Evolutionary conservation across 805 yeast genomes (phyloP).

Genomic region (Teunomyces pallodes): DNA sequence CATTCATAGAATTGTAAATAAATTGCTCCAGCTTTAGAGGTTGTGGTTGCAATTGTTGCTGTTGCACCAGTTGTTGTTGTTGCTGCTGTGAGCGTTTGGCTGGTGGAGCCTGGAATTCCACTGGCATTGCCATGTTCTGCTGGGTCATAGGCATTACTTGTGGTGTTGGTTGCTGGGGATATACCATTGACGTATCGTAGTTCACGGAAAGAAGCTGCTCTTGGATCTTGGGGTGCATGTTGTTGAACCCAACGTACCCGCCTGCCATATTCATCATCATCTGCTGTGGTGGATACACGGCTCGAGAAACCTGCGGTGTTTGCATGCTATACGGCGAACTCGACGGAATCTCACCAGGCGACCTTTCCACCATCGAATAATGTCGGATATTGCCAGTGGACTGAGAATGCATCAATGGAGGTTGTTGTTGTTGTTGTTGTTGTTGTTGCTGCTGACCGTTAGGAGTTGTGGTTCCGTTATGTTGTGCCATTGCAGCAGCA

Average conservation of each 20-base stretch:
- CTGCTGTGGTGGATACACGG: slow-evolving; percentile 9
- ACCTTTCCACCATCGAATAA: neutral
- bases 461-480: neutral
- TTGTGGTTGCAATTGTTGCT: slow-evolving; percentile 11
- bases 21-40: slow-evolving; percentile 8
- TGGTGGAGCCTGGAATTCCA: slow-evolving; percentile 3
- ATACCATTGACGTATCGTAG: neutral
- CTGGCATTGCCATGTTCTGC: neutral
- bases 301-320: slow-evolving; percentile 1
- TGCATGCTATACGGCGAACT: neutral
- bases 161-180: slow-evolving; percentile 5
- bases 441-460: slow-evolving; percentile 1
- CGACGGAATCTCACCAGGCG: slow-evolving; percentile 3
- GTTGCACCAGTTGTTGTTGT: slow-evolving; percentile 9
- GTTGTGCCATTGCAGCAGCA: neutral
- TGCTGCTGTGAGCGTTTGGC: slow-evolving; percentile 4
- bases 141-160: neutral
- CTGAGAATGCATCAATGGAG: slow-evolving; percentile 10
- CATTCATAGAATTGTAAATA: slow-evolving; percentile 2
- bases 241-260: slow-evolving; percentile 17
- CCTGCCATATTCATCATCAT: slow-evolving; percentile 20
- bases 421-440: slow-evolving; percentile 5
- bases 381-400: slow-evolving; percentile 16
- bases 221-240: slow-evolving; percentile 17
- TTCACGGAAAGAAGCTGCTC: slow-evolving; percentile 13